Conservation (phyloP, 2,329 filamentous ascomycete genomes). For the Aspergillus fumigatiaffinis region DNA sequence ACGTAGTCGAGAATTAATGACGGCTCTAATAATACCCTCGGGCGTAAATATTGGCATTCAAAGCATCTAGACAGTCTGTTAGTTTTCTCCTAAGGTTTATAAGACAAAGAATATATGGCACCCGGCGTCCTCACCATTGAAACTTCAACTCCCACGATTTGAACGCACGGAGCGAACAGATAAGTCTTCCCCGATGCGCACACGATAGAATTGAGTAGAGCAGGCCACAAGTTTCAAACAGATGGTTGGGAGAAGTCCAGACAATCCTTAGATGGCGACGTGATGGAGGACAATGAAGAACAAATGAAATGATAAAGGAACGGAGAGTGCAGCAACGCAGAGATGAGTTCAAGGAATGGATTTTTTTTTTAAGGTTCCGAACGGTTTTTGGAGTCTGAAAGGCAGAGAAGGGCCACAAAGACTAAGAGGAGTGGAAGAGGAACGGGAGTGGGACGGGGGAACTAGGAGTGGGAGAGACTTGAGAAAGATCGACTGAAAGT, state of each 20-base stretch:
- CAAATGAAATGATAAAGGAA: background rate
- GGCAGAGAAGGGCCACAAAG: background rate
- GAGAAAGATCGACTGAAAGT: background rate
- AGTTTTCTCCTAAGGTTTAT: conserved; percentile 14
- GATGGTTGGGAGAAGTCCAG: background rate
- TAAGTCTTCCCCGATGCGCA: conserved; percentile 7
- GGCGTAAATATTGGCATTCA: background rate
- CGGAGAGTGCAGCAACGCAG: background rate
- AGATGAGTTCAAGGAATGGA: background rate
- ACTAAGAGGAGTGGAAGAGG: conserved; percentile 1
- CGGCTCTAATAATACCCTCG: background rate
- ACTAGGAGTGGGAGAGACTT: background rate
- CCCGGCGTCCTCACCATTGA: conserved; percentile 14
- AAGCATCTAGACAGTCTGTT: conserved; percentile 12
- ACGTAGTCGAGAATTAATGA: background rate
- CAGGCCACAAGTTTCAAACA: background rate
- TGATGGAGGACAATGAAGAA: background rate
- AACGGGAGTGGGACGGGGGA: background rate
- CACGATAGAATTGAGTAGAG: conserved; percentile 6
- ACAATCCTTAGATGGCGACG: background rate
- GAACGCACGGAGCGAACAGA: conserved; percentile 13
- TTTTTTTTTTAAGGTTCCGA: background rate
- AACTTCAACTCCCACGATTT: conserved; percentile 1
- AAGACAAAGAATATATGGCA: conserved; percentile 13
- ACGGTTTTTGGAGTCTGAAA: background rate